phyloP scores from a whole-genome alignment of 768 basidiomycete genomes.

The Paxillus involutus region DNA sequence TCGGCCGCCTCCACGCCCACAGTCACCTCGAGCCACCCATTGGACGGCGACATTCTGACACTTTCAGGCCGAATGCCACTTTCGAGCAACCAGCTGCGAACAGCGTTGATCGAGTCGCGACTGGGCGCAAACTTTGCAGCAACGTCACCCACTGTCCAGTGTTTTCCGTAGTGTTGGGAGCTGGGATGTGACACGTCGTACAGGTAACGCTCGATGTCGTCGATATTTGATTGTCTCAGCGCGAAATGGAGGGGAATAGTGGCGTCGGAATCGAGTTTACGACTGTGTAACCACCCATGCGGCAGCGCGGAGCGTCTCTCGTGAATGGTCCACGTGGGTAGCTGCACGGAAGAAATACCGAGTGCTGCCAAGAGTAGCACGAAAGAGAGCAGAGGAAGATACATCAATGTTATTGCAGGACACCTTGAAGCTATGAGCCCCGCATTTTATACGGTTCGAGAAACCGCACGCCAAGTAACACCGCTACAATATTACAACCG shows the following conservation, averaged over 20 bases:
- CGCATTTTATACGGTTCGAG: not conserved
- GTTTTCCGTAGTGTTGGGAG: constrained; percentile 49
- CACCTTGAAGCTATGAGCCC: not conserved
- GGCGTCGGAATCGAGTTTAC: constrained; percentile 32
- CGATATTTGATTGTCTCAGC: constrained; percentile 45
- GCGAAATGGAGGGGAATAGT: constrained; percentile 50
- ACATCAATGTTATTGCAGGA: not conserved
- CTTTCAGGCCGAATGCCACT: constrained; percentile 40
- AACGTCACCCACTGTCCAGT: constrained; percentile 45
- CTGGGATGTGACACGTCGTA: constrained; percentile 50
- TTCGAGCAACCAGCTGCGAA: constrained; percentile 43
- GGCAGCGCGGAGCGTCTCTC: constrained; percentile 36
- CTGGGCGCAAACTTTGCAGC: constrained; percentile 47
- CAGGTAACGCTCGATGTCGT: constrained; percentile 45
- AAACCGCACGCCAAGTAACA: no score
- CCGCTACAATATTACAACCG: no score
- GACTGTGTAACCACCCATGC: constrained; percentile 36
- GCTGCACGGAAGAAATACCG: constrained; percentile 6
- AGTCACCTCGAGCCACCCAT: constrained; percentile 40
- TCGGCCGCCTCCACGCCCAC: constrained; percentile 43
- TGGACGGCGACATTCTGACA: constrained; percentile 37
- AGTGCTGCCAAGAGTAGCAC: not conserved
- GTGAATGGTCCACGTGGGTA: constrained; percentile 42
- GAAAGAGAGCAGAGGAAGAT: not conserved
- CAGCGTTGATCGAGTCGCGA: constrained; percentile 39